These are phyloP conservation scores for Xylaria sp. DNA, from an alignment of 2,329 filamentous ascomycete species.

Conservation along the genomic window DNA sequence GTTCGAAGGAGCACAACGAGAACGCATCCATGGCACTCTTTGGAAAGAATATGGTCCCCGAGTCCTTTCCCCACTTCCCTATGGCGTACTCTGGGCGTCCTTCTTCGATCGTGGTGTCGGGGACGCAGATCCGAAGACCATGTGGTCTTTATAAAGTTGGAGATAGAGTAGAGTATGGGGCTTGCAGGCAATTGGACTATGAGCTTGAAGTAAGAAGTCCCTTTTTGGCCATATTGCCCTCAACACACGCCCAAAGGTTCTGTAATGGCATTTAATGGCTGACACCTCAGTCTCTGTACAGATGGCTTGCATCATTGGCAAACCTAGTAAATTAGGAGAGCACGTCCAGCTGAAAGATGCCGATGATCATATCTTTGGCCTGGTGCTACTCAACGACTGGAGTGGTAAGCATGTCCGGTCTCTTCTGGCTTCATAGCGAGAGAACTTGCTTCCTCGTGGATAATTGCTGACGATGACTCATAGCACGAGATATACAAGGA, in stretches of 20 bases:
- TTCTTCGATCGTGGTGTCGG: conserved; percentile 35
- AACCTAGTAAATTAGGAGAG: conserved; percentile 45
- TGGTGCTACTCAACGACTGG: conserved; percentile 70
- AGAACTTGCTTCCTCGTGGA: not conserved
- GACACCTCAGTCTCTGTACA: not conserved
- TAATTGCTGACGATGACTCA: not conserved
- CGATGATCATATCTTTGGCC: conserved; percentile 65
- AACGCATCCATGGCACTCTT: conserved; percentile 49
- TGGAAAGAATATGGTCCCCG: conserved; percentile 29
- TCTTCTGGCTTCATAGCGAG: not conserved
- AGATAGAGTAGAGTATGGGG: conserved; percentile 31
- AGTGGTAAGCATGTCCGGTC: conserved; percentile 41
- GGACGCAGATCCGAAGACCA: conserved; percentile 35
- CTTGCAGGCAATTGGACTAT: conserved; percentile 47
- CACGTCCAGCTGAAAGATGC: conserved; percentile 52
- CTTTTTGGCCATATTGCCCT: too few species aligned
- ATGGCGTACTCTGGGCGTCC: conserved; percentile 31
- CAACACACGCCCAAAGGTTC: not conserved
- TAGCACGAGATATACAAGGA: conserved; percentile 65
- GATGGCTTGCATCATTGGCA: conserved; percentile 52
- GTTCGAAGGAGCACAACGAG: conserved; percentile 57
- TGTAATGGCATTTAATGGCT: not conserved
- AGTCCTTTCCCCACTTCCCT: conserved; percentile 30
- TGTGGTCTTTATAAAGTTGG: conserved; percentile 30
- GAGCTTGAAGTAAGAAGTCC: conserved; percentile 44